Evolutionary conservation across 306 rosid species (phyloP), one percentile per base, ranked within the genome.

Genomic region (Acacia confusa): DNA sequence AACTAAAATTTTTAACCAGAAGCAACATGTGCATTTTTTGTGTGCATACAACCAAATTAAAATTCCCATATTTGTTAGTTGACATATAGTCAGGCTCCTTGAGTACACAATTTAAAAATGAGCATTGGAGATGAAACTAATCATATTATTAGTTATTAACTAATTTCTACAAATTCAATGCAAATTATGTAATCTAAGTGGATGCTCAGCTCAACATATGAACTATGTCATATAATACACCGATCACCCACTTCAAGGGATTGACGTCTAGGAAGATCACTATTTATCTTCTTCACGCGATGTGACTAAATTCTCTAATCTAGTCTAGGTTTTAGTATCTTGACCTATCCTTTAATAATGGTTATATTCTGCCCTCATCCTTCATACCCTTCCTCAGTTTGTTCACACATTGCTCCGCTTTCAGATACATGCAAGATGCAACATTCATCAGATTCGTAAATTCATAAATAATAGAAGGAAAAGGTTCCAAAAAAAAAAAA

Each of bases 201-300:
- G 71, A 58, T 60, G 70, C 41, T 76, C 36, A 47, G 40, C 38
- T 22, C 28, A 9, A 67, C 40, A 38, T 1, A 50, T 9, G 45
- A 67, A 12, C 16, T 67, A 71, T 41, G 10, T 19, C 74, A 76
- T 32, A 28, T 30, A 50, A 73, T 30, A 81, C 34, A 78, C 16
- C 25, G 24, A 50, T n/a, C 12, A 10, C 64, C 69, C 70, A 75
- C 14, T 64, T 72, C 20, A 65, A 84, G 70, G 78, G 32, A 14
- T 50, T 36, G 50, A 25, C 4, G 75, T 41, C 30, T 20, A 20
- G 61, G 76, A 60, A 79, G 67, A 65, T 67, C 28, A 52, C 3
- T 5, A 55, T 4, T 8, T 36, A 78, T 32, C 19, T 27, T 67
- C 63, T 65, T 19, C 44, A 7, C 27, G 16, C 17, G 60, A 43